Evolutionary conservation across 805 yeast genomes (phyloP).

Genomic region (Wickerhamiella allomyrinae): DNA sequence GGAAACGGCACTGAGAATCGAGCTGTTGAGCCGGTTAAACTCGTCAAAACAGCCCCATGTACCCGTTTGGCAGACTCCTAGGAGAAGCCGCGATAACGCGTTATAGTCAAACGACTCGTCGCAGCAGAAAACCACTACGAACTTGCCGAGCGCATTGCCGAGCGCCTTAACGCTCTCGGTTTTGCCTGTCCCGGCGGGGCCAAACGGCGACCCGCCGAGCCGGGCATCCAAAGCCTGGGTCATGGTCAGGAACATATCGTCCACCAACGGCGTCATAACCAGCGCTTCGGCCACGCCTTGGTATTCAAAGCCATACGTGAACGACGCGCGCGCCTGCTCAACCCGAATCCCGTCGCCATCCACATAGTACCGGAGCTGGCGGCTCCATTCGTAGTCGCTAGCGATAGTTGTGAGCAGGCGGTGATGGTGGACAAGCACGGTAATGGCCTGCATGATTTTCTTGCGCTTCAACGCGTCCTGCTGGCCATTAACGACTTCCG

Average conservation of each 20-base stretch:
- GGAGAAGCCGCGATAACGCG: constrained; percentile 59
- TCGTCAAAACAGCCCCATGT: constrained; percentile 97
- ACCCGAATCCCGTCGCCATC: not conserved
- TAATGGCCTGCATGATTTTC: not conserved
- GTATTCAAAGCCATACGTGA: constrained; percentile 68
- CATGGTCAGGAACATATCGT: constrained; percentile 50
- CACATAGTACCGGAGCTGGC: not conserved
- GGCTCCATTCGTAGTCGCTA: not conserved
- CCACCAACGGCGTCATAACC: constrained; percentile 63
- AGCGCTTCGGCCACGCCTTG: constrained; percentile 59
- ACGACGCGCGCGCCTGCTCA: constrained; percentile 11
- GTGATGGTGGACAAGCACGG: not conserved
- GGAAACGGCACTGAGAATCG: constrained; percentile 70
- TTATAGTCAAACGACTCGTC: constrained; percentile 78
- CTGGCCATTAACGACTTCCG: not conserved
- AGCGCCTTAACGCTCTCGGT: constrained; percentile 81
- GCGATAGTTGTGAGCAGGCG: not conserved
- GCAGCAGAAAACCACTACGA: constrained; percentile 80
- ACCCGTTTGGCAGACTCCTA: constrained; percentile 71
- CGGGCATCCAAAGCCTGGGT: constrained; percentile 58
- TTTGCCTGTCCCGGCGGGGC: constrained; percentile 97
- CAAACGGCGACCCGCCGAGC: constrained; percentile 82
- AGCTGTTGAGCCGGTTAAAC: constrained; percentile 63
- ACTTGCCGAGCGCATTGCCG: constrained; percentile 63
- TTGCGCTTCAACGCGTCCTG: not conserved